Base-by-base conservation (phyloP, 2,329 filamentous ascomycete genomes). In the Sphaceloma murrayae region DNA sequence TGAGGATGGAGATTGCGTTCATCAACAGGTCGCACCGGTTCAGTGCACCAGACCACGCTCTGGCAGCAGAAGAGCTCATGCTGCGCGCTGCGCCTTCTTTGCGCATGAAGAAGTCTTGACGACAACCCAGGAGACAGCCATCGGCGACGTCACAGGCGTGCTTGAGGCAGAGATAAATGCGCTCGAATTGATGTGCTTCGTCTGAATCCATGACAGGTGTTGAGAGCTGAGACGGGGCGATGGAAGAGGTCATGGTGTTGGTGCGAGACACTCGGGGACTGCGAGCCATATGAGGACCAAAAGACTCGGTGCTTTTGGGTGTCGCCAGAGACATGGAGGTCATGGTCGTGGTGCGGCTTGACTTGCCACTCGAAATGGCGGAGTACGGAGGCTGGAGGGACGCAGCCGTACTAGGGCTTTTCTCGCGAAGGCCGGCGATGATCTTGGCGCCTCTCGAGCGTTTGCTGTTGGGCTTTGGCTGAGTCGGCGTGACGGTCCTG, bases 231-330 rank as follows among this genome's bases (percentile, higher is more conserved):
- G 36, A 29, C 3, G 36, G 14, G 33, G 76, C 65, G 34, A 69
- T 70, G 32, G 72, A 71, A 31, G 73, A 68, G 6, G 36, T 40
- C 66, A 44, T 69, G 61, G 63, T 68, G 43, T 64, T 66, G 17
- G 62, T 67, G 19, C 66, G 62, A 13, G 62, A 65, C 46, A 67
- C 56, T 57, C 54, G 61, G 56, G 54, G 62, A 51, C 45, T 46
- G 24, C 45, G 45, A n/a, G 27, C 29, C 36, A 32, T 42, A 47
- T 42, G 49, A 33, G 55, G 50, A 3, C 69, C 72, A 58, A 91
- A 93, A 0, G 84, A 85, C 55, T 94, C 86, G 32, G 81, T 83
- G 5, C 85, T 93, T 17, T 84, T 78, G 34, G 86, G 85, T 1
- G 85, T 93, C n/a, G 60, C 61, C 5, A 63, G 57, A 13, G 63